Percentiles rank a stretch among this genome's conserved stretches.
Evolutionary conservation across 139 green algal genomes (phyloP).

Genomic region (Chlorella sorokiniana): DNA sequence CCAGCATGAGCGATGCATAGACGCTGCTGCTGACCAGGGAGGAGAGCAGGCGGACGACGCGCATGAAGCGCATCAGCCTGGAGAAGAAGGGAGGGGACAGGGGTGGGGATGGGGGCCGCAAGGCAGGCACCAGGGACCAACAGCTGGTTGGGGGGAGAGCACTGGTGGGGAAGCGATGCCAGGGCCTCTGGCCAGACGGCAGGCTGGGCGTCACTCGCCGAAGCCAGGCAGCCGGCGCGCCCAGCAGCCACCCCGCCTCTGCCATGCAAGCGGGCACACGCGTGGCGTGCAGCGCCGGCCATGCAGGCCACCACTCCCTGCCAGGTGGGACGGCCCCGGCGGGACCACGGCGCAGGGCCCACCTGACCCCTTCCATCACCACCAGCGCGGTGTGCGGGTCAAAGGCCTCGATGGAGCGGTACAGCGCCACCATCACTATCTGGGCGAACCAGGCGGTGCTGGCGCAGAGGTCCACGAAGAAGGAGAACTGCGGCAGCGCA

Average conservation of each 20-base stretch:
- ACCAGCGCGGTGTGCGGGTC: constrained; percentile 14
- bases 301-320: not conserved
- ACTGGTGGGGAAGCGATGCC: no score
- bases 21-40: constrained; percentile 16
- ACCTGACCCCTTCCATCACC: constrained; percentile 26
- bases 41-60: constrained; percentile 29
- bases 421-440: constrained; percentile 28
- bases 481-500: constrained; percentile 18
- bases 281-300: no score
- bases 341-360: not conserved
- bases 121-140: no score
- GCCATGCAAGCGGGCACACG: no score
- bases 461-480: constrained; percentile 38
- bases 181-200: not conserved
- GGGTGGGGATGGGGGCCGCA: not conserved
- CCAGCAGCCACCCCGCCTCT: no score
- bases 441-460: constrained; percentile 29
- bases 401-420: not conserved
- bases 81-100: not conserved
- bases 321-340: not conserved
- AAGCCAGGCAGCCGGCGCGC: no score
- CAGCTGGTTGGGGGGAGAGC: no score
- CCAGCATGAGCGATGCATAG: not conserved
- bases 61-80: constrained; percentile 42
- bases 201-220: not conserved